These are phyloP conservation scores for Nigrospora sphaerica DNA, from an alignment of 2,329 filamentous ascomycete species.

Conservation along the genomic window DNA sequence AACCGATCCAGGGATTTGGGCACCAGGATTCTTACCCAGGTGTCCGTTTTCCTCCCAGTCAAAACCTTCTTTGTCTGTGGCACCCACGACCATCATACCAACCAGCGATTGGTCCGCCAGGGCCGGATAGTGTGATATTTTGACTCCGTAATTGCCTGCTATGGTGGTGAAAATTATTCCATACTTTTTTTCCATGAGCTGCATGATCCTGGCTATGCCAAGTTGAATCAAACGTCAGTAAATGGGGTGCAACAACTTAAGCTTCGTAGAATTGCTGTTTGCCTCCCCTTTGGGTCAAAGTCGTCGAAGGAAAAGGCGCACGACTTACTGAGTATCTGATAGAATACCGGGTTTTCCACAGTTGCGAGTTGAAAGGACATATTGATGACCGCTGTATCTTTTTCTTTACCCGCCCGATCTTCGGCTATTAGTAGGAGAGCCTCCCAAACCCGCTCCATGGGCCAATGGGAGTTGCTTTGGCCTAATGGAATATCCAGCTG, in stretches of 20 bases:
- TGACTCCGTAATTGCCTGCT: background rate
- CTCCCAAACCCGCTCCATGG: background rate
- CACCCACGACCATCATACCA: background rate
- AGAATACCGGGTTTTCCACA: background rate
- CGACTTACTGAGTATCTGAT: background rate
- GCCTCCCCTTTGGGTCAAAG: no score
- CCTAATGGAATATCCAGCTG: background rate
- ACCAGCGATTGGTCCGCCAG: background rate
- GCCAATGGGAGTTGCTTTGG: background rate
- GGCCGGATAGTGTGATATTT: background rate
- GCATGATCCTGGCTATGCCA: background rate
- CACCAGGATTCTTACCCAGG: background rate
- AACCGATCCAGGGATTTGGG: no score
- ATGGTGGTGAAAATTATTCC: background rate
- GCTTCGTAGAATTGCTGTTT: no score
- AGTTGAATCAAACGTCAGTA: background rate
- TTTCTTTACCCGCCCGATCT: background rate
- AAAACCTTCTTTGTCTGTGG: background rate
- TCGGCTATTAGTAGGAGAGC: background rate
- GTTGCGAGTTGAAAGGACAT: background rate
- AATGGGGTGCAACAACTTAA: no score
- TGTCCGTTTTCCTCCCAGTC: background rate
- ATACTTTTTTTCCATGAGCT: background rate
- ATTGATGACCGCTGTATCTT: background rate
- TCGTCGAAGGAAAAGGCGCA: no score